Conservation (phyloP, 2,329 filamentous ascomycete species). For the Mariannaea elegans region DNA sequence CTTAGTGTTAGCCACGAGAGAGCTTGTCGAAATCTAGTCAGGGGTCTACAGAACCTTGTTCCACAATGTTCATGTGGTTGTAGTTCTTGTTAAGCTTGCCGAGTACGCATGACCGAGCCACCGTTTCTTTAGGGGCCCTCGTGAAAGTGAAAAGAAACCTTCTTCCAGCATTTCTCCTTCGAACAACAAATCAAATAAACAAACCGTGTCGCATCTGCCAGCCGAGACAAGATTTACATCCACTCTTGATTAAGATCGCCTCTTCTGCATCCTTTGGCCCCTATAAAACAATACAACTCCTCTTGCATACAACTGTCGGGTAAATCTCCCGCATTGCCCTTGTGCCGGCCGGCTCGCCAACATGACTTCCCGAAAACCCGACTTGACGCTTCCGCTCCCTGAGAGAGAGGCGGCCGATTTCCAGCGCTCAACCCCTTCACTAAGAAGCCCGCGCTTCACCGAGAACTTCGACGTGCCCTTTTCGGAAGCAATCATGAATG, state of each 20-base stretch:
- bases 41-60: slow-evolving; percentile 35
- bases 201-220: background rate
- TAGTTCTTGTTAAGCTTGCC: slow-evolving; percentile 19
- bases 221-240: background rate
- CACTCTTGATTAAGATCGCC: background rate
- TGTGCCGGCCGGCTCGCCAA: slow-evolving; percentile 21
- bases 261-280: background rate
- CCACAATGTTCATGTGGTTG: slow-evolving; percentile 29
- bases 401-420: slow-evolving; percentile 30
- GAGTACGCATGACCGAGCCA: slow-evolving; percentile 21
- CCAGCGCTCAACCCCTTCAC: slow-evolving; percentile 30
- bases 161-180: slow-evolving; percentile 6
- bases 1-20: slow-evolving; percentile 29
- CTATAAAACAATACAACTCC: background rate
- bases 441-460: slow-evolving; percentile 46
- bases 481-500: slow-evolving; percentile 46
- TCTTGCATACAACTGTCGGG: background rate
- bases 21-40: slow-evolving; percentile 41
- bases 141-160: slow-evolving; percentile 8
- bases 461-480: slow-evolving; percentile 52
- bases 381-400: slow-evolving; percentile 40
- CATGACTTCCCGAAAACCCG: slow-evolving; percentile 42
- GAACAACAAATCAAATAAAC: slow-evolving; percentile 18
- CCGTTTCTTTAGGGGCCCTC: slow-evolving; percentile 7
- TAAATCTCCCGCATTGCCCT: background rate